These are phyloP conservation scores for Suillus alpinus DNA, from an alignment of 768 basidiomycete species.

Conservation along the genomic window DNA sequence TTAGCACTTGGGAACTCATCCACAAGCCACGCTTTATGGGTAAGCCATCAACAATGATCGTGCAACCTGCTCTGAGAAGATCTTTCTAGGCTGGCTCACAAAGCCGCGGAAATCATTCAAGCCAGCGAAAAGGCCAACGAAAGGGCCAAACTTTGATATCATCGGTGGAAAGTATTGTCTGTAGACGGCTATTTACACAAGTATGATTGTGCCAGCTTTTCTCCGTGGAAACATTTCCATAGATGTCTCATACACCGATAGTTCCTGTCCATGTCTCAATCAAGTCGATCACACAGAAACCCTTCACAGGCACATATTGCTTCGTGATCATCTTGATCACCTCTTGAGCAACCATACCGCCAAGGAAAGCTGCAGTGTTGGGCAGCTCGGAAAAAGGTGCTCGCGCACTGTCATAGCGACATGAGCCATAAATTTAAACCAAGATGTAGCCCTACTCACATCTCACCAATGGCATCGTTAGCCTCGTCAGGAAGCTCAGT, in stretches of 20 bases:
- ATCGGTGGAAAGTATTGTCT: not conserved
- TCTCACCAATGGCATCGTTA: constrained; percentile 65
- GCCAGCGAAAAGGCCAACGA: not conserved
- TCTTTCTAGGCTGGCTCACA: constrained; percentile 8
- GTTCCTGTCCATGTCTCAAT: constrained; percentile 74
- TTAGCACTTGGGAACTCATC: constrained; percentile 17
- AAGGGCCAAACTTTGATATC: not conserved
- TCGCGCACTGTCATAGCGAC: constrained; percentile 51
- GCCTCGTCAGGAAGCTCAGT: constrained; percentile 54
- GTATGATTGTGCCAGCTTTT: not conserved
- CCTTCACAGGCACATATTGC: constrained; percentile 90
- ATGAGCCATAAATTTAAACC: constrained; percentile 2
- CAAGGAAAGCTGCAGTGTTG: constrained; percentile 90
- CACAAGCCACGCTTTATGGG: constrained; percentile 20
- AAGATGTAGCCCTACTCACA: constrained; percentile 49
- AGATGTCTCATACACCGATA: constrained; percentile 28
- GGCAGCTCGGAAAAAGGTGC: constrained; percentile 84
- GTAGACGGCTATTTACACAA: not conserved
- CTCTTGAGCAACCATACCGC: constrained; percentile 94
- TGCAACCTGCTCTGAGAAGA: not conserved
- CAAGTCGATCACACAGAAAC: constrained; percentile 82
- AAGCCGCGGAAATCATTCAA: constrained; percentile 9
- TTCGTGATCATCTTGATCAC: constrained; percentile 95
- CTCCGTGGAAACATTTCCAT: not conserved
- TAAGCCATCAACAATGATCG: not conserved